Evolutionary conservation across 2,329 filamentous ascomycete genomes (phyloP).

Genomic region (Colletotrichum australisinense): DNA sequence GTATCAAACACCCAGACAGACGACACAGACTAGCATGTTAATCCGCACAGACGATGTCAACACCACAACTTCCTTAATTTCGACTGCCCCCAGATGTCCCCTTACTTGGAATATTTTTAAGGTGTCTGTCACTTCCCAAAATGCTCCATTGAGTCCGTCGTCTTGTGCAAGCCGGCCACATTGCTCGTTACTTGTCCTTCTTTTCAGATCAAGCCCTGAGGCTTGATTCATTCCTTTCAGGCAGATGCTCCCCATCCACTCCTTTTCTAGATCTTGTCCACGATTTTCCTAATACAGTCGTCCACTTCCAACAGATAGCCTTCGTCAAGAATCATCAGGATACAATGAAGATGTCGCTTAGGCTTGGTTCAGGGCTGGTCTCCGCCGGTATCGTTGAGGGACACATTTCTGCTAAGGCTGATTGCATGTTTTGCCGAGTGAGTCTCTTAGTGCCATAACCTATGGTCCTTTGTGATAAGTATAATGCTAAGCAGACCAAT

Average conservation of each 20-base stretch:
- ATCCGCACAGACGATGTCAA: background rate
- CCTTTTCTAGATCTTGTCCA: too few species aligned
- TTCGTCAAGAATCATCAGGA: too few species aligned
- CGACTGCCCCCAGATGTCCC: background rate
- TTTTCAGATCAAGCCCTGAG: too few species aligned
- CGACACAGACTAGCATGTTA: too few species aligned
- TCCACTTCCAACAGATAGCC: too few species aligned
- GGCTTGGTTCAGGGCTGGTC: background rate
- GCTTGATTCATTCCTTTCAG: too few species aligned
- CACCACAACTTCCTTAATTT: background rate
- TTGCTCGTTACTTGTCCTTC: too few species aligned
- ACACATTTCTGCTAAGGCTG: background rate
- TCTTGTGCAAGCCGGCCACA: too few species aligned
- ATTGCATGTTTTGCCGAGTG: background rate
- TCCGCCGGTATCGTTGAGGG: background rate
- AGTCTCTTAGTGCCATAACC: background rate
- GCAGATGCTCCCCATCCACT: too few species aligned
- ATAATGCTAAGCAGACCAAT: background rate
- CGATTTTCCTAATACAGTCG: too few species aligned
- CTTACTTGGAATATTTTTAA: background rate
- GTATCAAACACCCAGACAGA: too few species aligned
- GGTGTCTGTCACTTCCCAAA: background rate
- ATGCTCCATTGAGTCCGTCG: too few species aligned
- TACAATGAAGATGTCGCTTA: background rate
- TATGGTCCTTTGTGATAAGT: background rate